These are phyloP conservation scores for Phaeosphaeria sp. DNA, from an alignment of 2,329 filamentous ascomycete species.

Conservation along the genomic window DNA sequence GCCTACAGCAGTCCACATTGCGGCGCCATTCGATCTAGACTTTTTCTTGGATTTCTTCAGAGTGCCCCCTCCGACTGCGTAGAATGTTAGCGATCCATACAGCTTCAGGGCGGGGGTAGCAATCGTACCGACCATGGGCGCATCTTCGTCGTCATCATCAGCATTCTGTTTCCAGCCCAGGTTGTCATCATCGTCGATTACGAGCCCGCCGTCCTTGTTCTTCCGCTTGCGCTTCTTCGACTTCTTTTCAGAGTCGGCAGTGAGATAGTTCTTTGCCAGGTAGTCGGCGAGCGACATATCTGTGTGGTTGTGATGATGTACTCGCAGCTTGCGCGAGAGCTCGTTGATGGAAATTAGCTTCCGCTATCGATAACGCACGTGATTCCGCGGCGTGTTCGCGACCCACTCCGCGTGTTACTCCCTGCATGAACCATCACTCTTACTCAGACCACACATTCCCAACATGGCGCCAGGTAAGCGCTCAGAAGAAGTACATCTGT, in stretches of 20 bases:
- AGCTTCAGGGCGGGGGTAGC: slow-evolving; percentile 8
- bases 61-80: slow-evolving; percentile 41
- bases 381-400: slow-evolving; percentile 28
- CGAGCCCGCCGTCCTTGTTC: slow-evolving; percentile 51
- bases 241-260: slow-evolving; percentile 63
- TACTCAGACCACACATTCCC: background rate
- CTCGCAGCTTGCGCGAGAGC: slow-evolving; percentile 1
- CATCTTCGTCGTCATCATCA: slow-evolving; percentile 64
- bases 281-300: slow-evolving; percentile 78
- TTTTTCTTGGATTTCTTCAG: slow-evolving; percentile 69
- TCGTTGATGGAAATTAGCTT: background rate
- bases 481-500: slow-evolving; percentile 76
- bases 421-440: slow-evolving; percentile 1
- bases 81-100: slow-evolving; percentile 22
- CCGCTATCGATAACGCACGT: slow-evolving; percentile 26
- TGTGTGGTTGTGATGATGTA: slow-evolving; percentile 10
- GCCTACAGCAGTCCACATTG: slow-evolving; percentile 74
- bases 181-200: slow-evolving; percentile 62
- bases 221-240: slow-evolving; percentile 61
- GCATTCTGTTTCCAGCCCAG: slow-evolving; percentile 59
- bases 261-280: slow-evolving; percentile 90
- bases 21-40: slow-evolving; percentile 25
- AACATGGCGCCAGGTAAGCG: slow-evolving; percentile 64
- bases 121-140: slow-evolving; percentile 49
- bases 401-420: slow-evolving; percentile 6